A percentile compares a stretch with the other conserved stretches of the same genome.
phyloP scores from a whole-genome alignment of 2,329 filamentous ascomycete genomes.

The Pseudogymnoascus sp. region DNA sequence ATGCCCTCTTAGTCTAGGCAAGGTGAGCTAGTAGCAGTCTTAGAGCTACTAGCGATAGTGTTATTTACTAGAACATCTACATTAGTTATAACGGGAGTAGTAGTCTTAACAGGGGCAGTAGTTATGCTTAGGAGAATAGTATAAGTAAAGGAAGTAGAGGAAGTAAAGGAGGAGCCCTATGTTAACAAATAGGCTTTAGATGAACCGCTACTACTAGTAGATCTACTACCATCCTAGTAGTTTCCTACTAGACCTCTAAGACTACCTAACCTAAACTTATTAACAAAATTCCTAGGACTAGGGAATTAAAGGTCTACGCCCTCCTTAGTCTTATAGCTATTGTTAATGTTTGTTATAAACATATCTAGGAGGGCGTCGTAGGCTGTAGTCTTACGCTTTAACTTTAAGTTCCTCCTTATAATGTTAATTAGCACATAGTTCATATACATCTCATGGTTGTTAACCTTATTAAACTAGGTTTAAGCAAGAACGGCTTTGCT shows the following conservation, averaged over 20 bases:
- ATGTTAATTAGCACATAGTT: slow-evolving; percentile 77
- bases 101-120: slow-evolving; percentile 8
- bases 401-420: slow-evolving; percentile 40
- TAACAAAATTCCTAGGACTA: slow-evolving; percentile 44
- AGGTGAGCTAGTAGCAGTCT: slow-evolving; percentile 33
- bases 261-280: slow-evolving; percentile 31
- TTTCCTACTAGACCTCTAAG: slow-evolving; percentile 23
- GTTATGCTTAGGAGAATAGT: slow-evolving; percentile 15
- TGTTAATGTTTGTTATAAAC: slow-evolving; percentile 55
- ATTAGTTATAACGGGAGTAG: slow-evolving; percentile 11
- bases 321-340: slow-evolving; percentile 41
- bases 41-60: slow-evolving; percentile 16
- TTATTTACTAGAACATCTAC: slow-evolving; percentile 18
- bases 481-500: slow-evolving; percentile 79
- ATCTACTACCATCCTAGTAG: slow-evolving; percentile 21
- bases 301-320: slow-evolving; percentile 45
- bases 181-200: slow-evolving; percentile 22
- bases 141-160: too few species aligned
- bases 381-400: slow-evolving; percentile 34
- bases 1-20: slow-evolving; percentile 41
- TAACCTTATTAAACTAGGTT: slow-evolving; percentile 91
- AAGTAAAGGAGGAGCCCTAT: too few species aligned
- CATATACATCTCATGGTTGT: slow-evolving; percentile 97
- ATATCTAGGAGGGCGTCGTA: slow-evolving; percentile 61
- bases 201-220: slow-evolving; percentile 9